These are phyloP conservation scores for Angophora floribunda DNA, from an alignment of 345 rosid genomes.

Conservation along the genomic window DNA sequence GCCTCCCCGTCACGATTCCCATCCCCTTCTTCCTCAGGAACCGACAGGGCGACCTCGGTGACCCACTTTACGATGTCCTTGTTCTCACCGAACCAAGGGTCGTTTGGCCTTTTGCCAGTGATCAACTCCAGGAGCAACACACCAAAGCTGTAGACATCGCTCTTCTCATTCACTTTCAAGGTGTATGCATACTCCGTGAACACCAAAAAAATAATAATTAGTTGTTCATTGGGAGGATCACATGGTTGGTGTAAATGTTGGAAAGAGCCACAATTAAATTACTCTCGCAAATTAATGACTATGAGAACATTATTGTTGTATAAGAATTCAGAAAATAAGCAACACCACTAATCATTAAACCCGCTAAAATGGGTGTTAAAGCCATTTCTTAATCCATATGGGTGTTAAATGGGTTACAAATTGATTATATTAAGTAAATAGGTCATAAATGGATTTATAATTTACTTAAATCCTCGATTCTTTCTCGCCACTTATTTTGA, in stretches of 20 bases:
- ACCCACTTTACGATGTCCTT: constrained; percentile 51
- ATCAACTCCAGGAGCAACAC: constrained; percentile 55
- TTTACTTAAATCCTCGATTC: too few relatives aligned
- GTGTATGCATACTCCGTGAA: constrained; percentile 58
- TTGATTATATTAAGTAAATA: too few relatives aligned
- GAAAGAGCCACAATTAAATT: background rate
- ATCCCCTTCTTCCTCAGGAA: background rate
- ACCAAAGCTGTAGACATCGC: constrained; percentile 72
- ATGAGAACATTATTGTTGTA: background rate
- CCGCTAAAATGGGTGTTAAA: too few relatives aligned
- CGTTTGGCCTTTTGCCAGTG: constrained; percentile 57
- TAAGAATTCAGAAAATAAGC: background rate
- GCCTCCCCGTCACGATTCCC: background rate
- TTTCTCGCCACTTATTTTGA: too few relatives aligned
- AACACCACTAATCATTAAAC: background rate
- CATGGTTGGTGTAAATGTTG: too few relatives aligned
- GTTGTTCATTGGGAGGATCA: background rate
- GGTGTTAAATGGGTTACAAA: too few relatives aligned
- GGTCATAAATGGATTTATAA: too few relatives aligned
- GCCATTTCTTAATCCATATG: too few relatives aligned
- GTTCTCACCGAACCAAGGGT: constrained; percentile 41
- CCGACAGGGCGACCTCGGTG: constrained; percentile 18
- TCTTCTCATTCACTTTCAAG: constrained; percentile 37
- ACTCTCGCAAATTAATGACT: background rate
- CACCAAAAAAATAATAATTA: background rate